These are phyloP conservation scores for Poronia punctata DNA, from an alignment of 495 filamentous ascomycete species.

Conservation along the genomic window DNA sequence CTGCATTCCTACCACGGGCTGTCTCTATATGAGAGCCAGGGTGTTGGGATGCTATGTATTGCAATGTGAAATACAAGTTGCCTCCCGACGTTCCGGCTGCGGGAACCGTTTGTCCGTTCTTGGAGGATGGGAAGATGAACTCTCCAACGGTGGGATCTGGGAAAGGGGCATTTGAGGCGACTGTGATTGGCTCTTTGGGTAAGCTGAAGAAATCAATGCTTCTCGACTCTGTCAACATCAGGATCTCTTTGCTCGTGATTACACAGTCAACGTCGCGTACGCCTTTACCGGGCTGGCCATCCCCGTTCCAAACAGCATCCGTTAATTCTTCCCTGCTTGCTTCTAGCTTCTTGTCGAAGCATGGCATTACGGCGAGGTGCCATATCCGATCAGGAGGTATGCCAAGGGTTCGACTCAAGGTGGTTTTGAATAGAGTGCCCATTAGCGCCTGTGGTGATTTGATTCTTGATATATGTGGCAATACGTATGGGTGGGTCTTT, in stretches of 20 bases:
- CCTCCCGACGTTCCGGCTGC: slow-evolving; percentile 75
- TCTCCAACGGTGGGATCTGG: slow-evolving; percentile 60
- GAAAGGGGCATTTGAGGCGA: slow-evolving; percentile 39
- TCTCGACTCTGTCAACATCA: slow-evolving; percentile 77
- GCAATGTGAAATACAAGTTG: slow-evolving; percentile 75
- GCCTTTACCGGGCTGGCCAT: slow-evolving; percentile 40
- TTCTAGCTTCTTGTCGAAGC: slow-evolving; percentile 98
- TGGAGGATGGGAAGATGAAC: slow-evolving; percentile 58
- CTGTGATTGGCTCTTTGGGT: slow-evolving; percentile 46
- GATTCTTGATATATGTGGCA: slow-evolving; percentile 82
- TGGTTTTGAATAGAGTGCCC: slow-evolving; percentile 82
- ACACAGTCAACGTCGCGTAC: slow-evolving; percentile 93
- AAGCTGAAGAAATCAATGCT: slow-evolving; percentile 65
- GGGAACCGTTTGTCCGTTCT: slow-evolving; percentile 23
- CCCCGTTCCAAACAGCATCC: slow-evolving; percentile 60
- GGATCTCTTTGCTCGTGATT: slow-evolving; percentile 86
- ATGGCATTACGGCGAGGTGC: slow-evolving; percentile 94
- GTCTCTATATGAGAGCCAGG: slow-evolving; percentile 61
- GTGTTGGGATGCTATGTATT: slow-evolving; percentile 59
- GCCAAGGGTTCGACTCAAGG: slow-evolving; percentile 60
- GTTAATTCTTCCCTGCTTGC: slow-evolving; percentile 90
- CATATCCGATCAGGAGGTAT: slow-evolving; percentile 77
- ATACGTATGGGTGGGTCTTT: slow-evolving; percentile 87
- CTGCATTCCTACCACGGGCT: slow-evolving; percentile 75
- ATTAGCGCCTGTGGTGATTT: slow-evolving; percentile 92